phyloP scores from a whole-genome alignment of 768 basidiomycete genomes.

The Sporobolomyces phaffii region DNA sequence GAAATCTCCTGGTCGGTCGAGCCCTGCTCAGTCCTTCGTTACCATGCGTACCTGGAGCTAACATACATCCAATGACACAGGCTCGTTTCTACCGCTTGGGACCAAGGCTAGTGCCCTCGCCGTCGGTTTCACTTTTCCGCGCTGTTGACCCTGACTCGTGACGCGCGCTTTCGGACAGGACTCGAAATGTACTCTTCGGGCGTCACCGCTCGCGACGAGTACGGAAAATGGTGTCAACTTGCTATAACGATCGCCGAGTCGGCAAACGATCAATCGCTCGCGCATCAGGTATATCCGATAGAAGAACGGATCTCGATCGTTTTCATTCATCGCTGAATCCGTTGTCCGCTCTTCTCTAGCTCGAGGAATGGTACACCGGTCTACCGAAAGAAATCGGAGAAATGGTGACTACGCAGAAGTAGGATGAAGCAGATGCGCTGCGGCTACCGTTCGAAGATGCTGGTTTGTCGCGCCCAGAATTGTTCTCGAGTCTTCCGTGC shows the following conservation, averaged over 20 bases:
- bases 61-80: neutral
- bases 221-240: conserved; percentile 5
- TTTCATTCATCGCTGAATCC: too few relatives aligned
- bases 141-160: neutral
- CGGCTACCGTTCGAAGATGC: too few relatives aligned
- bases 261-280: neutral
- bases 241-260: neutral
- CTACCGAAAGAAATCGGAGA: neutral
- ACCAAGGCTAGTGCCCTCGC: neutral
- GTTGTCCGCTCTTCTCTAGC: too few relatives aligned
- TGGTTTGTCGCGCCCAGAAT: too few relatives aligned
- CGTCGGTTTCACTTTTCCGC: neutral
- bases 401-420: neutral
- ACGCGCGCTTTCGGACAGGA: neutral
- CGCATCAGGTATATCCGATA: neutral
- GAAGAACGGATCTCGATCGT: too few relatives aligned
- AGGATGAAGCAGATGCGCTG: neutral
- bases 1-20: neutral
- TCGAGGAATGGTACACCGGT: neutral
- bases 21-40: too few relatives aligned
- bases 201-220: too few relatives aligned
- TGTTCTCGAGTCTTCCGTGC: too few relatives aligned
- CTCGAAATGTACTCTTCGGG: neutral
- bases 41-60: too few relatives aligned
- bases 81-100: neutral